Conservation (phyloP, 345 rosid genomes). For the Camelina neglecta region DNA sequence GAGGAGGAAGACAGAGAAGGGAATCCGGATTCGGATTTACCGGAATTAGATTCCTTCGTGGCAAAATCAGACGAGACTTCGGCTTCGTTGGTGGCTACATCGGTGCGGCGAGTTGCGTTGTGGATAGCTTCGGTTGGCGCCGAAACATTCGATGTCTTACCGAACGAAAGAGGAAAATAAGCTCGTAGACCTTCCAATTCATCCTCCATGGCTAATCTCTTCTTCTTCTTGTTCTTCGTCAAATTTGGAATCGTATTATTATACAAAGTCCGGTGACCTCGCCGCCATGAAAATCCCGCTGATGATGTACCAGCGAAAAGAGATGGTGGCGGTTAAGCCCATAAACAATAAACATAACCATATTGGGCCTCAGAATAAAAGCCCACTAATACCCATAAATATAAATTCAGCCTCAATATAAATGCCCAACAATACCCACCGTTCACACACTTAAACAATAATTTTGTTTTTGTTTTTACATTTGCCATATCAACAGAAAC, state of each 20-base stretch:
- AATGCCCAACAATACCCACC: not conserved
- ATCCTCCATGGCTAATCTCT: conserved; percentile 54
- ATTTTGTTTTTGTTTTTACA: no score
- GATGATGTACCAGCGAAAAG: conserved; percentile 9
- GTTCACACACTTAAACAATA: no score
- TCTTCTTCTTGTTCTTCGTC: conserved; percentile 22
- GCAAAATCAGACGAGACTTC: conserved; percentile 36
- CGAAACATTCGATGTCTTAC: conserved; percentile 67
- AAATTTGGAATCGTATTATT: not conserved
- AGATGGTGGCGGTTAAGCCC: conserved; percentile 13
- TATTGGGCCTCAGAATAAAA: not conserved
- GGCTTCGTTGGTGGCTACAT: conserved; percentile 8
- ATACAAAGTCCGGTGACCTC: conserved; percentile 17
- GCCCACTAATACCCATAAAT: not conserved
- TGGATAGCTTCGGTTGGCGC: conserved; percentile 71
- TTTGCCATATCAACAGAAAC: no score
- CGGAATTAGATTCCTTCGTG: conserved; percentile 15
- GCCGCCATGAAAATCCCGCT: conserved; percentile 22
- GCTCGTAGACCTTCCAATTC: conserved; percentile 75
- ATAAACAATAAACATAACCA: not conserved
- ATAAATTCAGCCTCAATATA: not conserved
- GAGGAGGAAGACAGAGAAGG: conserved; percentile 71
- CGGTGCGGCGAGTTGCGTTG: conserved; percentile 74
- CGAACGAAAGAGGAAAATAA: conserved; percentile 77
- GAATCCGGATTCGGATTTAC: conserved; percentile 35